Base-by-base conservation (phyloP, 371 early-diverging fungal genomes). In the Lichtheimia ramosa region DNA sequence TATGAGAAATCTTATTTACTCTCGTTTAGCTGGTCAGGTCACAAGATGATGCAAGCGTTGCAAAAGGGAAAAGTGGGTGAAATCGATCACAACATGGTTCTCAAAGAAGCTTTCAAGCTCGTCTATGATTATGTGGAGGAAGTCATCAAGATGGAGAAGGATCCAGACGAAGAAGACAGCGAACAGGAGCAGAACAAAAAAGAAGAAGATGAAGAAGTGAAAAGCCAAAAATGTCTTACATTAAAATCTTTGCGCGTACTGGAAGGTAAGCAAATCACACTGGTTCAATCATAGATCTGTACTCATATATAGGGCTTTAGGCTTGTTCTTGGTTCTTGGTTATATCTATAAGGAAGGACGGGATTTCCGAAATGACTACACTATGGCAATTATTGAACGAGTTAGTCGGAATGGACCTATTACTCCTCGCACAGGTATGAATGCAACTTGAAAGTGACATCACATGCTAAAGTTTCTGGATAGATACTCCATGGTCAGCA, bases 281-380 rank as follows among this genome's bases (percentile, higher is more conserved):
- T 25, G 10, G 14, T 15, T 13, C 6, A 0, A 46, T 48, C 25
- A 25, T 8, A 8, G 34, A 34, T 2, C 0, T 3, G 7, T 27
- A 10, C 10, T 34, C 10, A 34, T 34, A 1, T 34, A 10, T 34
- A 8, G 10, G 34, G 2, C 2, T 2, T 10, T 34, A 61, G 78
- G 71, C 0, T 48, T 85, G 5, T 55, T 83, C 23, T 62, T 73
- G 41, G 59, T 85, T 3, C 61, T 80, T 4, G 62, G 59, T 0
- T 77, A 71, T 23, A 58, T 82, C 5, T 72, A 73, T 51, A 55
- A 68, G 0, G 43, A 64, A 13, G 66, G 63, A 0, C 42, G 58
- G 14, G 51, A 65, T 27, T 67, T 70, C 53, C 64, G 56, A 14
- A 69, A 74, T 0, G 83, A 82, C 51, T 83, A 83, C 48, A 64